Conservation (phyloP, 2,329 filamentous ascomycete genomes). For the Cladosporium sp. region DNA sequence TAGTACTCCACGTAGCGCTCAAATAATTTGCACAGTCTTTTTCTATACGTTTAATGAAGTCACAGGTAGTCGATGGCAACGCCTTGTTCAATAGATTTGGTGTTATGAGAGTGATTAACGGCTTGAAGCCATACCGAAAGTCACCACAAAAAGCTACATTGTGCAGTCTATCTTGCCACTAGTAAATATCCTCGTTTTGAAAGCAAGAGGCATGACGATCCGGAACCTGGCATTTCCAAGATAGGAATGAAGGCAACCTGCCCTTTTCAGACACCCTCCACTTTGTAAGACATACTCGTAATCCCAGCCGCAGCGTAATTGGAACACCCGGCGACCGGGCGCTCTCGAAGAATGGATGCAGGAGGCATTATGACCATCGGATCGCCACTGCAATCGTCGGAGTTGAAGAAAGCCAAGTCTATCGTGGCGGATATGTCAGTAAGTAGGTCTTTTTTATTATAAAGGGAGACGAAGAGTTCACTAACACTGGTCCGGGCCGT, state of each 20-base stretch:
- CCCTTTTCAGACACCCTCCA: neutral
- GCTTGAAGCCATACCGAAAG: too few species aligned
- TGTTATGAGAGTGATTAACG: too few species aligned
- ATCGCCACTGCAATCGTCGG: conserved; percentile 1
- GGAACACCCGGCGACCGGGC: conserved; percentile 5
- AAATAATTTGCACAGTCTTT: too few species aligned
- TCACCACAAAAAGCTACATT: too few species aligned
- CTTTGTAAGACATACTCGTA: conserved; percentile 1
- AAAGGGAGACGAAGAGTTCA: neutral
- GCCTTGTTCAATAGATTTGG: too few species aligned
- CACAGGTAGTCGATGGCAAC: too few species aligned
- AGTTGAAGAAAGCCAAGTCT: conserved; percentile 1
- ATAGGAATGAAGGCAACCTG: neutral
- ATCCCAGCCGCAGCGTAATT: conserved; percentile 8
- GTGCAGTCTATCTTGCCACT: too few species aligned
- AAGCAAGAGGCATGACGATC: too few species aligned
- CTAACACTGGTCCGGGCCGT: neutral
- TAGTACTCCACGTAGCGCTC: too few species aligned
- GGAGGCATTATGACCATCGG: conserved; percentile 3
- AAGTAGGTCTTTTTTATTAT: neutral
- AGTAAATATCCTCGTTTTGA: too few species aligned
- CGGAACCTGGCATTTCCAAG: too few species aligned
- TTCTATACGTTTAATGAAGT: too few species aligned
- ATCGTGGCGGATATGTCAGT: neutral
- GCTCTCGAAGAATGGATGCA: conserved; percentile 1